phyloP scores from a whole-genome alignment of 306 rosid genomes.

The Casuarina cunninghamiana region DNA sequence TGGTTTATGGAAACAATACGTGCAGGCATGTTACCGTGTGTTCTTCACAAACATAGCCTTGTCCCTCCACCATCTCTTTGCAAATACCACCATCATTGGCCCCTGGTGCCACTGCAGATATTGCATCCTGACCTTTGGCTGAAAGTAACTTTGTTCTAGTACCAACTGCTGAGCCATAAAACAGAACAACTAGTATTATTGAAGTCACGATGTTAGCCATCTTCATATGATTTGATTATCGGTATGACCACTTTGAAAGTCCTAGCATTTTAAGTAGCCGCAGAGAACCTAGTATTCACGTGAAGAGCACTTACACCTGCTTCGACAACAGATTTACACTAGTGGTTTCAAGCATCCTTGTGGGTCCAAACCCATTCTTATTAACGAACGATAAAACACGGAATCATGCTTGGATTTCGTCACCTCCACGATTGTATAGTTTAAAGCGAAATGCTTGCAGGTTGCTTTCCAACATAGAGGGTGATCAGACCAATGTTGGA shows the following conservation, averaged over 20 bases:
- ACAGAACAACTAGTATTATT: constrained; percentile 24
- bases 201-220: constrained; percentile 32
- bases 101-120: constrained; percentile 11
- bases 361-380: constrained; percentile 21
- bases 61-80: constrained; percentile 52
- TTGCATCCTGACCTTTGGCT: neutral
- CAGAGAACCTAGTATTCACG: constrained; percentile 20
- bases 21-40: constrained; percentile 40
- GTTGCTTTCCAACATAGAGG: constrained; percentile 17
- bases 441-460: constrained; percentile 18
- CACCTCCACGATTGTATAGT: constrained; percentile 23
- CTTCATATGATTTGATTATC: constrained; percentile 25
- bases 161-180: constrained; percentile 20
- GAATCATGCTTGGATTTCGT: constrained; percentile 16
- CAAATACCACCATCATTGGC: constrained; percentile 57
- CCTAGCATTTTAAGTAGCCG: constrained; percentile 19
- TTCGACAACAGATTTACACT: constrained; percentile 14
- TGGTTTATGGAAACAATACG: constrained; percentile 21
- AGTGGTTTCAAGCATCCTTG: constrained; percentile 26
- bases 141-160: constrained; percentile 21
- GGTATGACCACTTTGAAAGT: neutral
- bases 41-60: constrained; percentile 67
- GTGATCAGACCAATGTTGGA: constrained; percentile 21
- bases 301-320: constrained; percentile 9
- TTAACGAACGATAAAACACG: neutral